phyloP scores from a whole-genome alignment of 805 yeast genomes.

The Lipomyces yamanashiensis region DNA sequence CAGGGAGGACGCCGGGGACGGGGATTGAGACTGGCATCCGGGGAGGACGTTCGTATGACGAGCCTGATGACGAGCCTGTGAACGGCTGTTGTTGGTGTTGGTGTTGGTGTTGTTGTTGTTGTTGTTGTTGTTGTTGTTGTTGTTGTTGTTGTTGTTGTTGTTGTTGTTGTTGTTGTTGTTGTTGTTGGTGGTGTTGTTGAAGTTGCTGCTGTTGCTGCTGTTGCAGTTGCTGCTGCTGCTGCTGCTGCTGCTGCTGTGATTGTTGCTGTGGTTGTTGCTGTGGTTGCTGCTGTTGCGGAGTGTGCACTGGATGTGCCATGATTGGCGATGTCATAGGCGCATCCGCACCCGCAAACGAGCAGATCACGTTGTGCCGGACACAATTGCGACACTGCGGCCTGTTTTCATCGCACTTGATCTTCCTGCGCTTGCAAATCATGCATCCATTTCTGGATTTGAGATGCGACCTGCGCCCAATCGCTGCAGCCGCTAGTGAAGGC shows the following conservation, averaged over 20 bases:
- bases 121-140: background rate
- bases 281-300: background rate
- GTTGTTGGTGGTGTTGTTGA: background rate
- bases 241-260: background rate
- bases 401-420: slow-evolving; percentile 58
- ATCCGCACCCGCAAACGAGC: slow-evolving; percentile 21
- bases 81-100: background rate
- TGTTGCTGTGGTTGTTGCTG: background rate
- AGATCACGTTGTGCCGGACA: slow-evolving; percentile 44
- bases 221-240: background rate
- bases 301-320: background rate
- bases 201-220: background rate
- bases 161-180: slow-evolving; percentile 2
- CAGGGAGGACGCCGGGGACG: slow-evolving; percentile 35
- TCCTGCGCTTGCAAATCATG: slow-evolving; percentile 34
- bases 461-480: slow-evolving; percentile 26
- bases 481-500: background rate
- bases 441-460: slow-evolving; percentile 34
- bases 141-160: background rate
- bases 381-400: slow-evolving; percentile 64
- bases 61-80: background rate
- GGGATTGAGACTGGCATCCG: slow-evolving; percentile 27
- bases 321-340: slow-evolving; percentile 13
- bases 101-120: background rate
- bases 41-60: slow-evolving; percentile 13